Base-by-base conservation (phyloP, 2,329 filamentous ascomycete species). In the Fusarium keratoplasticum region DNA sequence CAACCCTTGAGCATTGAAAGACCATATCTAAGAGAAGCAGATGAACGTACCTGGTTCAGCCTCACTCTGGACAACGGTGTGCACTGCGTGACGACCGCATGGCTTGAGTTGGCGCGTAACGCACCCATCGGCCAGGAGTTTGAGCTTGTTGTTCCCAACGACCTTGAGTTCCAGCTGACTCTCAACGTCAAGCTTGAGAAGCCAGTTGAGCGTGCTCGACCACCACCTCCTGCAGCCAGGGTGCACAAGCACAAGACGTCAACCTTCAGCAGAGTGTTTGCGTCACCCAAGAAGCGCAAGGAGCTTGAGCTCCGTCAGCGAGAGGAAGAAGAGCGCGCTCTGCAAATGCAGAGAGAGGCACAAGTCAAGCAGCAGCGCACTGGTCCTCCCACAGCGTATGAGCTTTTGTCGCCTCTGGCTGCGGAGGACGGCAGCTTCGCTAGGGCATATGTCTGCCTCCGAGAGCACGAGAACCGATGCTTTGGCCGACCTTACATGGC, bases 121-220 rank as follows among this genome's bases (percentile, higher is more conserved):
- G 96, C 96, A 3, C 95, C 96, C 0, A 98, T 99, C 76, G 96
- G 96, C 8, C 96, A 99, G 80, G 96, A 99, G 81, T 99, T 99
- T 78, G 96, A 99, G 84, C 91, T 99, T 52, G 95, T 98, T 35
- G 96, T 99, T 29, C 92, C 97, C 59, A 96, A 98, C 77, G 96
- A 99, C 77, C 90, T 99, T n/a, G 96, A 99, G 82, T 99, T 99
- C 85, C 96, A 99, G 83, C 90, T 99, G 42, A 98, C 96, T 1
- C 89, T 99, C 16, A 97, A 98, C 76, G 97, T 97, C 74, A 98
- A 98, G 86, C 88, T 98, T 27, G 93, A 95, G 75, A 94, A 95
- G 80, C 94, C 94, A 7, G 91, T 92, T 6, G 72, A 69, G 29
- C 88, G 93, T 14, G 86, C 86, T 69, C 85, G 85, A 64, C 80